These are phyloP conservation scores for Kluyveromyces aestuarii DNA, from an alignment of 805 yeast genomes.

Conservation along the genomic window DNA sequence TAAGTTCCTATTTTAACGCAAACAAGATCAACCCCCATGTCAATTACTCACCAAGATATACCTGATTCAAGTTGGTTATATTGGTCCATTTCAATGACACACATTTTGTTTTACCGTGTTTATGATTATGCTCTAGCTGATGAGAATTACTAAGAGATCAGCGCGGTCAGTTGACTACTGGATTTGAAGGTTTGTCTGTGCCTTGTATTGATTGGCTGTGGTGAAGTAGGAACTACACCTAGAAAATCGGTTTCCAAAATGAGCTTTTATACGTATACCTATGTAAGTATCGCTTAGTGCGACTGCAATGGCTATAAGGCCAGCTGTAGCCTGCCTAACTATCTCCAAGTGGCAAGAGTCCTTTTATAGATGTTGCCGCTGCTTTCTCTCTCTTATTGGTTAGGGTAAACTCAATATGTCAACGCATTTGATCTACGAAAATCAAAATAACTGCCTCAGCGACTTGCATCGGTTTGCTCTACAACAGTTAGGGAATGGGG, in stretches of 20 bases:
- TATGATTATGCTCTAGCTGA: not conserved
- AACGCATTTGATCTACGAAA: not conserved
- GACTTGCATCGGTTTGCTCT: not conserved
- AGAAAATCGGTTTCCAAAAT: slow-evolving; percentile 1
- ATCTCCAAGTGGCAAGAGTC: not conserved
- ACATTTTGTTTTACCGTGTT: slow-evolving; percentile 24
- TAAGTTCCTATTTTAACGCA: slow-evolving; percentile 86
- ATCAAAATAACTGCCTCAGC: not conserved
- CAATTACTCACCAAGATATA: slow-evolving; percentile 64
- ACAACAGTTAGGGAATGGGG: no score
- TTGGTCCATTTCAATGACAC: slow-evolving; percentile 64
- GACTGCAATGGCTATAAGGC: not conserved
- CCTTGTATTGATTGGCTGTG: not conserved
- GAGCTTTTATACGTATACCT: not conserved
- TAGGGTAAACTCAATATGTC: no score
- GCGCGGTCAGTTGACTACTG: not conserved
- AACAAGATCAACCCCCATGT: slow-evolving; percentile 56
- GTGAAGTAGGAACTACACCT: slow-evolving; percentile 1
- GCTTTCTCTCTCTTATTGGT: no score
- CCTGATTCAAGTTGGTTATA: slow-evolving; percentile 32
- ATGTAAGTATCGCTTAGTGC: not conserved
- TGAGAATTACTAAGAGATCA: not conserved
- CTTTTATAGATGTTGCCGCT: no score
- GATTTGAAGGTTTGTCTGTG: not conserved
- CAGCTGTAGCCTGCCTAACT: not conserved